phyloP scores from a whole-genome alignment of 2,329 filamentous ascomycete species.

The Paramyrothecium roridum region DNA sequence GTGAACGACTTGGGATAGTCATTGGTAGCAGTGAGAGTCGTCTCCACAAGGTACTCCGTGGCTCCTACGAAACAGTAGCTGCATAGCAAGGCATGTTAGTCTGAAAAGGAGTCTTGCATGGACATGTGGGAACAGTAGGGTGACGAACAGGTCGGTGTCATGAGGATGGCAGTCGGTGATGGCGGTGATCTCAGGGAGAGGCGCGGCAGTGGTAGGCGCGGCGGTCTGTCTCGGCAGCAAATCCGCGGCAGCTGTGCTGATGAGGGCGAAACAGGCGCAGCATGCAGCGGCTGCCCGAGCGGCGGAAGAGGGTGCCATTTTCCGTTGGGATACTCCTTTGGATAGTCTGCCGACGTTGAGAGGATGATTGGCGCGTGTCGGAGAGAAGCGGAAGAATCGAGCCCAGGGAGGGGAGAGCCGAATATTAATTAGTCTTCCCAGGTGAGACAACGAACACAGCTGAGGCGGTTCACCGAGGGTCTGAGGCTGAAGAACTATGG shows the following conservation, averaged over 20 bases:
- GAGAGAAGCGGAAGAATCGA: neutral
- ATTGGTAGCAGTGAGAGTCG: constrained; percentile 50
- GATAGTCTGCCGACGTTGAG: neutral
- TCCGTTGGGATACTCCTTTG: neutral
- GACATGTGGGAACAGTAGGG: neutral
- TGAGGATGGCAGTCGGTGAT: constrained; percentile 41
- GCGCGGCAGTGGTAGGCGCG: constrained; percentile 18
- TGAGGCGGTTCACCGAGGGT: too few relatives aligned
- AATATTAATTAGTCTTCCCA: too few relatives aligned
- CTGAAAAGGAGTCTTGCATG: neutral
- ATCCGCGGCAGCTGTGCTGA: constrained; percentile 10
- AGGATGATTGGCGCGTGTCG: neutral
- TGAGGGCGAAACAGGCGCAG: constrained; percentile 9
- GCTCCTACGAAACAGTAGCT: constrained; percentile 43
- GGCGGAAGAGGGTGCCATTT: neutral
- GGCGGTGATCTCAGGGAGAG: constrained; percentile 26
- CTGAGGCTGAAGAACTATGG: too few relatives aligned
- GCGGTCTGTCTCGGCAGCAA: constrained; percentile 27
- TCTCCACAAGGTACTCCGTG: constrained; percentile 39
- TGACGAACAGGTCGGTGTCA: constrained; percentile 32
- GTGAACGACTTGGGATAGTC: constrained; percentile 60
- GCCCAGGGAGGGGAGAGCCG: too few relatives aligned
- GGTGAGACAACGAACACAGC: too few relatives aligned
- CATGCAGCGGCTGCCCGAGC: neutral
- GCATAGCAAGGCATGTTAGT: neutral